Conservation (phyloP, 1,284 basidiomycete genomes). For the Lentinula novae-zelandiae region DNA sequence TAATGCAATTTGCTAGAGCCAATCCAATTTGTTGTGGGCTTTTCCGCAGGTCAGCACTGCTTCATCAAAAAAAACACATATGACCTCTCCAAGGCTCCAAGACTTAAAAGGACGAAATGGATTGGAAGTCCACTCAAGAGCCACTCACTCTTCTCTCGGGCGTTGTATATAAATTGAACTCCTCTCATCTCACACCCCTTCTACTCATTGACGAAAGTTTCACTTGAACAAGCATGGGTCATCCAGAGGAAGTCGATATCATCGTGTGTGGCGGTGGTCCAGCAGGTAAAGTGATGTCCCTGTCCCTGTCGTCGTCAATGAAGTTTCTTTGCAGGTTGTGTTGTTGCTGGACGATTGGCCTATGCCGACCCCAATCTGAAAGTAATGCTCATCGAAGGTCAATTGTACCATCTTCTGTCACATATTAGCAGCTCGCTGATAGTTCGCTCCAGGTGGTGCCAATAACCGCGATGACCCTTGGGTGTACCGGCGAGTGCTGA, state of each 20-base stretch:
- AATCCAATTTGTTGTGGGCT: neutral
- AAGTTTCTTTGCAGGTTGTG: constrained; percentile 41
- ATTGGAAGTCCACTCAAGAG: neutral
- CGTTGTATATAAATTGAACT: neutral
- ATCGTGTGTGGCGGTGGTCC: constrained; percentile 66
- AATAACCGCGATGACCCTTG: constrained; percentile 74
- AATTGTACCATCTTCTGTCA: neutral
- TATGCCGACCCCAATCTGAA: constrained; percentile 69
- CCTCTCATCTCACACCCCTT: neutral
- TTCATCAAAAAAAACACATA: neutral
- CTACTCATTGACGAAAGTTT: neutral
- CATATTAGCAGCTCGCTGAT: neutral
- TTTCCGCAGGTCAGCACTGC: neutral
- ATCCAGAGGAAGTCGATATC: constrained; percentile 64
- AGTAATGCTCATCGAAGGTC: constrained; percentile 73
- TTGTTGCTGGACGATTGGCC: constrained; percentile 64
- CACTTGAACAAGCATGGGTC: neutral
- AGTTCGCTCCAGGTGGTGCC: constrained; percentile 44
- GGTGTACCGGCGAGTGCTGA: constrained; percentile 51
- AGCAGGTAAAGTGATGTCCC: constrained; percentile 34
- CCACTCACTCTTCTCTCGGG: neutral
- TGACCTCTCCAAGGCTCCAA: neutral
- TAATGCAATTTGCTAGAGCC: neutral
- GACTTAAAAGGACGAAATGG: neutral
- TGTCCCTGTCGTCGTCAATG: neutral